These are phyloP conservation scores for Alternaria dauci DNA, from an alignment of 2,329 filamentous ascomycete species.

Conservation along the genomic window DNA sequence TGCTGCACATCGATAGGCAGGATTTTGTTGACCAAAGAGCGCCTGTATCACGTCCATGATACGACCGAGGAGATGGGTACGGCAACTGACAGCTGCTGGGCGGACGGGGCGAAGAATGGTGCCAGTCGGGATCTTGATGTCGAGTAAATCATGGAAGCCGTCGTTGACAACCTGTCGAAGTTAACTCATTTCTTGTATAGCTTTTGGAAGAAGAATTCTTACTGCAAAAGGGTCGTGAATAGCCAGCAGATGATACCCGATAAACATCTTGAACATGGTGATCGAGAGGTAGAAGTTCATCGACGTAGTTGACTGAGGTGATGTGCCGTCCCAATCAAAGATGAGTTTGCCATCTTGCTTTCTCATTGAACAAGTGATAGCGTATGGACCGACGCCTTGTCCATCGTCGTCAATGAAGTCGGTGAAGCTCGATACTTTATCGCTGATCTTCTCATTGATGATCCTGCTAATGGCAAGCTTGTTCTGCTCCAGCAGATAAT, in stretches of 20 bases:
- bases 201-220: not conserved
- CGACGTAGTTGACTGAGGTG: constrained; percentile 56
- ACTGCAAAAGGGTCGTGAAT: constrained; percentile 57
- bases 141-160: constrained; percentile 61
- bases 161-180: constrained; percentile 55
- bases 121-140: constrained; percentile 57
- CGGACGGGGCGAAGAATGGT: constrained; percentile 58
- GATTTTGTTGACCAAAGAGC: constrained; percentile 59
- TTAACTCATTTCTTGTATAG: not conserved
- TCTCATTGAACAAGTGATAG: constrained; percentile 58
- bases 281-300: constrained; percentile 61
- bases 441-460: constrained; percentile 57
- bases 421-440: constrained; percentile 55
- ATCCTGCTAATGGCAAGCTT: constrained; percentile 56
- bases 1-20: constrained; percentile 58
- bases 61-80: constrained; percentile 59
- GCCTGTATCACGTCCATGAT: constrained; percentile 62
- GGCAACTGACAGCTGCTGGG: constrained; percentile 58
- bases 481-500: constrained; percentile 57
- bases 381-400: constrained; percentile 57
- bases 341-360: constrained; percentile 55
- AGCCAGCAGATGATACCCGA: constrained; percentile 60
- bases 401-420: constrained; percentile 62
- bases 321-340: constrained; percentile 61
- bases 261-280: constrained; percentile 63